These are phyloP conservation scores for Dicorynia guianensis DNA, from an alignment of 306 rosid species.

Conservation along the genomic window DNA sequence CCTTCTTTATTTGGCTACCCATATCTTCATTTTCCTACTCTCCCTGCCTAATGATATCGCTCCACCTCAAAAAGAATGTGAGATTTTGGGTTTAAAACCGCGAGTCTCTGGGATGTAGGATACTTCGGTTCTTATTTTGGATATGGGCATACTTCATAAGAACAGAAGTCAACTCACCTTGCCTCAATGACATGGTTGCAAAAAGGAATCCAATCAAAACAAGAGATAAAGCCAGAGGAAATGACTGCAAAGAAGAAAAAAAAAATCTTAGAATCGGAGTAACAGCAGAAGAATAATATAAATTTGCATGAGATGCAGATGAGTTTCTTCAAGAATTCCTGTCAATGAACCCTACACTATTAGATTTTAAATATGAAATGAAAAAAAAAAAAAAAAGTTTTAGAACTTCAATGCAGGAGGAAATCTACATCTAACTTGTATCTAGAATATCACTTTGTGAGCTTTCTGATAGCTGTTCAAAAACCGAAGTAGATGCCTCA, in stretches of 20 bases:
- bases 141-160: neutral
- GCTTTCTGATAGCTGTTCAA: conserved; percentile 1
- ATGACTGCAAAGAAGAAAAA: conserved; percentile 62
- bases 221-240: conserved; percentile 74
- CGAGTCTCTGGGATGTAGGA: neutral
- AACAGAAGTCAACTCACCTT: conserved; percentile 57
- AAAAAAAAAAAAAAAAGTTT: neutral
- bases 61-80: neutral
- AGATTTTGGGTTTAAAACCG: neutral
- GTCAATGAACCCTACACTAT: neutral
- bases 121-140: neutral
- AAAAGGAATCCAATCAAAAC: conserved; percentile 73
- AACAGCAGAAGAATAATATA: neutral
- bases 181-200: conserved; percentile 75
- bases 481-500: neutral
- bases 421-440: too few species aligned
- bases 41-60: neutral
- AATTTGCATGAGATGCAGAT: neutral
- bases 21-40: conserved; percentile 1
- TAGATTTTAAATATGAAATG: neutral
- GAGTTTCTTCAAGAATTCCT: conserved; percentile 3
- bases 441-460: neutral
- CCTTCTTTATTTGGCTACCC: neutral
- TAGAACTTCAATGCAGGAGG: conserved; percentile 1
- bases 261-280: conserved; percentile 25